Percentiles rank a stretch among this genome's conserved stretches.
Evolutionary conservation across 306 rosid genomes (phyloP).

Genomic region (Trifolium pratense): DNA sequence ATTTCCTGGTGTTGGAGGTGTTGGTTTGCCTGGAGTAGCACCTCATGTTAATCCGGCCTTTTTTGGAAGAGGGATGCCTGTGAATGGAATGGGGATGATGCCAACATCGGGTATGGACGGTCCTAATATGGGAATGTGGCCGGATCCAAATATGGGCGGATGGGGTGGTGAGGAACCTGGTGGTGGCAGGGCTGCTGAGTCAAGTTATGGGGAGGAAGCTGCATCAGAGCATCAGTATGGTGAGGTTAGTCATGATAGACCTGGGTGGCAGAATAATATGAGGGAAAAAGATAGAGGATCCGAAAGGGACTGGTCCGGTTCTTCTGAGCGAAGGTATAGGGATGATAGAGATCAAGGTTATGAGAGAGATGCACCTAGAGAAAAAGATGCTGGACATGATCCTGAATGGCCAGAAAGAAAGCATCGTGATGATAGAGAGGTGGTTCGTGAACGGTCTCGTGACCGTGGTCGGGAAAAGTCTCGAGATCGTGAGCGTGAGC

Average conservation of each 20-base stretch:
- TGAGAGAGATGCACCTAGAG: constrained; percentile 83
- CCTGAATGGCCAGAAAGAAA: constrained; percentile 80
- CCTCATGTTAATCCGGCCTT: constrained; percentile 99
- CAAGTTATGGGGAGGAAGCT: constrained; percentile 97
- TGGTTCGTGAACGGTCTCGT: constrained; percentile 71
- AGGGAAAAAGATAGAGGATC: constrained; percentile 96
- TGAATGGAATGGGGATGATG: constrained; percentile 99
- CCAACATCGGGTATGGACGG: constrained; percentile 83
- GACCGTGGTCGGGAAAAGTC: constrained; percentile 62
- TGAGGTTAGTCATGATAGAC: constrained; percentile 86
- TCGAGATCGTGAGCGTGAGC: constrained; percentile 53
- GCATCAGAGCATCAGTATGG: constrained; percentile 94
- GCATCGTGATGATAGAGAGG: constrained; percentile 81
- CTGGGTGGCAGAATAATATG: constrained; percentile 74
- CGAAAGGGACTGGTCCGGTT: constrained; percentile 92
- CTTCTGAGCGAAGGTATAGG: constrained; percentile 82
- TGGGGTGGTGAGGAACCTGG: constrained; percentile 93
- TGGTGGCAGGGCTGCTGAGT: constrained; percentile 87
- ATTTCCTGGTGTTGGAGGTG: constrained; percentile 84
- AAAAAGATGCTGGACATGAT: constrained; percentile 71
- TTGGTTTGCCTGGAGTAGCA: constrained; percentile 94
- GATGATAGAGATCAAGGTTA: constrained; percentile 87
- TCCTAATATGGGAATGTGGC: constrained; percentile 98
- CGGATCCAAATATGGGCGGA: constrained; percentile 92
- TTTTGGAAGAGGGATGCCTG: constrained; percentile 95